These are phyloP conservation scores for Cryphonectria naterciae DNA, from an alignment of 2,329 filamentous ascomycete species.

Conservation along the genomic window DNA sequence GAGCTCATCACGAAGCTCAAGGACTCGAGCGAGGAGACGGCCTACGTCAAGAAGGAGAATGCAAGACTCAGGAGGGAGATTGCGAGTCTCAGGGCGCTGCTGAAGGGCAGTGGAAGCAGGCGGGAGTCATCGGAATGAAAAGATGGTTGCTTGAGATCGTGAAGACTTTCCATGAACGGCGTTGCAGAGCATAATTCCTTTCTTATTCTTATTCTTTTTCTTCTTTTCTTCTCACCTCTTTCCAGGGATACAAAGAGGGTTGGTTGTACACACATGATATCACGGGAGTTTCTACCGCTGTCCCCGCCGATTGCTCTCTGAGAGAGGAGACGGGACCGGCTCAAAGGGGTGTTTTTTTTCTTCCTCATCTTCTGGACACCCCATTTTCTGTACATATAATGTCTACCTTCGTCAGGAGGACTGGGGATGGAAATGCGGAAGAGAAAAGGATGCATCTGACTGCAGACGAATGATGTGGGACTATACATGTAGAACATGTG, in stretches of 20 bases:
- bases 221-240: background rate
- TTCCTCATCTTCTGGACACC: background rate
- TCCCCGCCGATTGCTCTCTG: background rate
- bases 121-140: conserved; percentile 16
- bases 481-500: conserved; percentile 5
- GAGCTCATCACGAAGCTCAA: conserved; percentile 73
- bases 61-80: conserved; percentile 81
- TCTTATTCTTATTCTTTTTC: background rate
- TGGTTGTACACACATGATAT: conserved; percentile 4
- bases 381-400: conserved; percentile 14
- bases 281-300: background rate
- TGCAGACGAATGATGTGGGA: background rate
- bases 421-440: background rate
- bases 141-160: background rate
- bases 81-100: conserved; percentile 65
- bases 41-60: conserved; percentile 82
- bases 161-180: background rate
- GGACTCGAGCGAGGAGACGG: conserved; percentile 77
- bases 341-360: background rate
- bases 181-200: background rate
- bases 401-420: background rate
- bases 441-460: background rate
- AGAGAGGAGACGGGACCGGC: background rate
- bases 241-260: background rate
- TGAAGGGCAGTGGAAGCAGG: conserved; percentile 45